A percentile compares a stretch with the other conserved stretches of the same genome.
phyloP scores from a whole-genome alignment of 2,329 filamentous ascomycete genomes.

The Corynespora cassiicola region DNA sequence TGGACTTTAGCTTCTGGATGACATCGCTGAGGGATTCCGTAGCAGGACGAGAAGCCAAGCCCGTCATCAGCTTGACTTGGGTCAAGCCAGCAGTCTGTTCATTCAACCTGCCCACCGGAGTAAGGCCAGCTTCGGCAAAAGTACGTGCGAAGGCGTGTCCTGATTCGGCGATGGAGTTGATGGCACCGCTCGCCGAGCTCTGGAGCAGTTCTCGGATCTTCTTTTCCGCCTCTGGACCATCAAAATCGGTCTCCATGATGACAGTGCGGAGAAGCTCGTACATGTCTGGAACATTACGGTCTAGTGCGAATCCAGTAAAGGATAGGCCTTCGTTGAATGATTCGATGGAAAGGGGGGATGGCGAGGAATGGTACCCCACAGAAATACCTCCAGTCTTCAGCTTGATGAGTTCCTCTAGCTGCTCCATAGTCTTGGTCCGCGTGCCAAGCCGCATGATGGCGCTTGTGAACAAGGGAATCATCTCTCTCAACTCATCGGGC shows the following conservation, averaged over 20 bases:
- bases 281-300: conserved; percentile 90
- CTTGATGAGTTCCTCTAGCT: conserved; percentile 95
- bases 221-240: conserved; percentile 77
- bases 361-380: conserved; percentile 81
- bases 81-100: conserved; percentile 92
- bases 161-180: conserved; percentile 89
- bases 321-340: conserved; percentile 80
- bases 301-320: conserved; percentile 85
- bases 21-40: conserved; percentile 75
- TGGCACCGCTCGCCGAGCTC: conserved; percentile 83
- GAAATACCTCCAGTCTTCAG: conserved; percentile 92
- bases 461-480: conserved; percentile 91
- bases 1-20: conserved; percentile 81
- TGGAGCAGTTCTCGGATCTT: conserved; percentile 88
- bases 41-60: conserved; percentile 74
- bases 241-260: conserved; percentile 88
- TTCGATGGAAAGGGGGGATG: conserved; percentile 75
- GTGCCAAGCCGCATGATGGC: conserved; percentile 93
- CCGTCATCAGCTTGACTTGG: conserved; percentile 84
- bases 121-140: conserved; percentile 81
- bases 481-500: conserved; percentile 80
- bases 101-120: conserved; percentile 71
- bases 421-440: conserved; percentile 85
- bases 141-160: conserved; percentile 87
- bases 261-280: conserved; percentile 82